Evolutionary conservation across 805 yeast genomes (phyloP).

Genomic region (Kazachstania bromeliacearum): DNA sequence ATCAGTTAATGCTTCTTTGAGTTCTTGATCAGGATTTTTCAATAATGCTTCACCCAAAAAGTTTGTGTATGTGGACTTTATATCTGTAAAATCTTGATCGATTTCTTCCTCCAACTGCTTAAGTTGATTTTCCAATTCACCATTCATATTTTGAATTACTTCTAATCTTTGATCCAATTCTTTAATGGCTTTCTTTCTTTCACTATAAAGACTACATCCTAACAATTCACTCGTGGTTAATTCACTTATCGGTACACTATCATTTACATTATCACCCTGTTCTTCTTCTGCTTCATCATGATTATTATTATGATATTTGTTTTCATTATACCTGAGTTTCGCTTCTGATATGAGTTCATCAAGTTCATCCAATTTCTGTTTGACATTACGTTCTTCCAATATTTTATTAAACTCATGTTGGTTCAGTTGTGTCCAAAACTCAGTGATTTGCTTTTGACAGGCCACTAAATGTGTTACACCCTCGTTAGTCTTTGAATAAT

Average conservation of each 20-base stretch:
- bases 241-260: constrained; percentile 15
- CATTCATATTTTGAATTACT: constrained; percentile 16
- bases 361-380: constrained; percentile 30
- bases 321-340: constrained; percentile 11
- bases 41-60: constrained; percentile 19
- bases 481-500: constrained; percentile 36
- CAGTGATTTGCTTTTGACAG: constrained; percentile 43
- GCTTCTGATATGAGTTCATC: constrained; percentile 34
- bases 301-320: constrained; percentile 1
- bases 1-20: constrained; percentile 21
- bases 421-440: constrained; percentile 42
- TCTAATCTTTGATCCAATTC: constrained; percentile 19
- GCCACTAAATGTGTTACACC: constrained; percentile 38
- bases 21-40: constrained; percentile 13
- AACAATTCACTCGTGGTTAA: constrained; percentile 20
- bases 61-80: constrained; percentile 12
- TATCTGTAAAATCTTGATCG: constrained; percentile 16
- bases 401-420: constrained; percentile 47
- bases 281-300: constrained; percentile 3
- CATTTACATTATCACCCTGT: too few species aligned
- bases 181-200: constrained; percentile 13
- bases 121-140: constrained; percentile 18
- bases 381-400: constrained; percentile 36
- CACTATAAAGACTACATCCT: constrained; percentile 18
- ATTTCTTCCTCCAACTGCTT: constrained; percentile 13